Evolutionary conservation across 2,329 filamentous ascomycete genomes (phyloP).

Genomic region (Exophiala bonariae): DNA sequence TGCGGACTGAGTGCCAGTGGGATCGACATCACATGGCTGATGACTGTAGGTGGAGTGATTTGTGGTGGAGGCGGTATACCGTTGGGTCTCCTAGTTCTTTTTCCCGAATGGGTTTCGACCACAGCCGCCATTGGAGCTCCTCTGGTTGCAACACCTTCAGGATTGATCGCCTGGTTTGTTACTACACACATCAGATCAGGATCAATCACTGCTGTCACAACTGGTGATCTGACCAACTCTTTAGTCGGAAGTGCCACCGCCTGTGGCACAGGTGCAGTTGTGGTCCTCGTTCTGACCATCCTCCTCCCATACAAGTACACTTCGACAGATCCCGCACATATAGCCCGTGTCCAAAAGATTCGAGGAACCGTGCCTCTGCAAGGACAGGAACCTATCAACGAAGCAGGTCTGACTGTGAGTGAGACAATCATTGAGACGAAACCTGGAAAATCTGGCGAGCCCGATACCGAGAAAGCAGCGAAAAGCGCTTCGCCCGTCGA

Average conservation of each 20-base stretch:
- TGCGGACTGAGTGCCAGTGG: slow-evolving; percentile 10
- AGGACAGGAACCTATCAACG: slow-evolving; percentile 1
- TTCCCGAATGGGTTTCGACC: slow-evolving; percentile 78
- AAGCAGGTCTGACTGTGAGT: too few species aligned
- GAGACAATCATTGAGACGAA: too few species aligned
- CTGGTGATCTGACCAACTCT: slow-evolving; percentile 62
- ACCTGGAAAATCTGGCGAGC: too few species aligned
- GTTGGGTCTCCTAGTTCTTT: slow-evolving; percentile 74
- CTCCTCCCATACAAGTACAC: slow-evolving; percentile 78
- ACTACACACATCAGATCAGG: slow-evolving; percentile 70
- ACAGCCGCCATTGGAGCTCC: slow-evolving; percentile 71
- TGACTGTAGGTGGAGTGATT: slow-evolving; percentile 71
- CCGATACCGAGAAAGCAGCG: too few species aligned
- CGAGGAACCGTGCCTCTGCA: slow-evolving; percentile 1
- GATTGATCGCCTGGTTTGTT: slow-evolving; percentile 75
- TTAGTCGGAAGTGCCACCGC: slow-evolving; percentile 72
- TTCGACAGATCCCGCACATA: slow-evolving; percentile 68
- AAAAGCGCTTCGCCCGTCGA: too few species aligned
- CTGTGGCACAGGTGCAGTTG: slow-evolving; percentile 71
- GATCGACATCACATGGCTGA: slow-evolving; percentile 10
- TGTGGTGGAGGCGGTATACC: slow-evolving; percentile 84
- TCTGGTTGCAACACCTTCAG: slow-evolving; percentile 65
- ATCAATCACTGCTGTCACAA: slow-evolving; percentile 67
- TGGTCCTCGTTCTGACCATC: slow-evolving; percentile 72
- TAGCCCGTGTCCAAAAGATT: slow-evolving; percentile 45